phyloP scores from a whole-genome alignment of 306 rosid species.

The Casuarina glauca region DNA sequence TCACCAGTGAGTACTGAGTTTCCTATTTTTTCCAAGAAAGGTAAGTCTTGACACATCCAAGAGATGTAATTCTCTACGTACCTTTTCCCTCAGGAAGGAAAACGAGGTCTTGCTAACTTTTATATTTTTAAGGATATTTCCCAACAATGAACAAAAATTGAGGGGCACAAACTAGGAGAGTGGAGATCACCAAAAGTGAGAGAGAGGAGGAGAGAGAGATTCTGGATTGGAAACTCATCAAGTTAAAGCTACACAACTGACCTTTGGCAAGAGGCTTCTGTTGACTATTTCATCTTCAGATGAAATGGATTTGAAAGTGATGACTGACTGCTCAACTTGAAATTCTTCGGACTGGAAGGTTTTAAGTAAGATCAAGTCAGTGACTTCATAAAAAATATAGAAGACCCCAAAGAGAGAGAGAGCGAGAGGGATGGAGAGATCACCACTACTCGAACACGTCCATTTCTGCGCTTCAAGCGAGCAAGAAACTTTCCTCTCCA shows the following conservation, averaged over 20 bases:
- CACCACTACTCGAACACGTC: constrained; percentile 87
- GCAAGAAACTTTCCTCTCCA: constrained; percentile 70
- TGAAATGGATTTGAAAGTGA: constrained; percentile 52
- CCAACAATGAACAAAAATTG: not conserved
- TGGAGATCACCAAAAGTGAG: not conserved
- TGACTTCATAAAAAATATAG: constrained; percentile 20
- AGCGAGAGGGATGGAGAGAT: constrained; percentile 32
- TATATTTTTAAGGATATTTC: not conserved
- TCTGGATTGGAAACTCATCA: constrained; percentile 16
- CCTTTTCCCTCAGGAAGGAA: not conserved
- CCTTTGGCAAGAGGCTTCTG: constrained; percentile 79
- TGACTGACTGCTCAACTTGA: constrained; percentile 53
- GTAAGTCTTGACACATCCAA: not conserved
- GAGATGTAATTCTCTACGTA: not conserved
- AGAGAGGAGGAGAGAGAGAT: constrained; percentile 10
- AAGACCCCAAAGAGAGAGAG: constrained; percentile 17
- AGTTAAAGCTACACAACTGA: constrained; percentile 36
- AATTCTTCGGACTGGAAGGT: constrained; percentile 62
- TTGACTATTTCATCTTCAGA: constrained; percentile 46
- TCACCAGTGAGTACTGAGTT: too few species aligned
- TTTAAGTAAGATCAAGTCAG: constrained; percentile 25
- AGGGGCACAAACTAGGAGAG: not conserved
- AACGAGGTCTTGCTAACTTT: not conserved
- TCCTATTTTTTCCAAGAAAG: too few species aligned
- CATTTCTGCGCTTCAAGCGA: constrained; percentile 88